Evolutionary conservation across 306 rosid species (phyloP).

Genomic region (peach (Prunus persica)): Prunus_persica_NCBIv2 NC_034010.1:26775501-26776000

Average conservation of each 20-base stretch:
- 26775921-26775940: slow-evolving; percentile 61
- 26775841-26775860: slow-evolving; percentile 71
- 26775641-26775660: not conserved
- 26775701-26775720: too few species aligned
- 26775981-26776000: slow-evolving; percentile 61
- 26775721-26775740: not conserved
- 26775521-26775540: slow-evolving; percentile 89
- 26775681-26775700: not conserved
- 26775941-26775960: slow-evolving; percentile 73
- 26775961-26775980: slow-evolving; percentile 66
- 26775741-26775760: not conserved
- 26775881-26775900: slow-evolving; percentile 80
- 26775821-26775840: slow-evolving; percentile 76
- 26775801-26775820: slow-evolving; percentile 99
- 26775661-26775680: not conserved
- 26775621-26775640: not conserved
- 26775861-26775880: slow-evolving; percentile 51
- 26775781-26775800: slow-evolving; percentile 65
- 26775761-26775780: not conserved
- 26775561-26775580: not conserved
- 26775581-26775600: not conserved
- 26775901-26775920: slow-evolving; percentile 95
- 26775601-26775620: not conserved
- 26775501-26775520: slow-evolving; percentile 90
- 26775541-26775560: slow-evolving; percentile 6